Evolutionary conservation across 352 stramenopile genomes (phyloP), one percentile per base, ranked within the genome.

Genomic region (Thalassiosira mediterranea): DNA sequence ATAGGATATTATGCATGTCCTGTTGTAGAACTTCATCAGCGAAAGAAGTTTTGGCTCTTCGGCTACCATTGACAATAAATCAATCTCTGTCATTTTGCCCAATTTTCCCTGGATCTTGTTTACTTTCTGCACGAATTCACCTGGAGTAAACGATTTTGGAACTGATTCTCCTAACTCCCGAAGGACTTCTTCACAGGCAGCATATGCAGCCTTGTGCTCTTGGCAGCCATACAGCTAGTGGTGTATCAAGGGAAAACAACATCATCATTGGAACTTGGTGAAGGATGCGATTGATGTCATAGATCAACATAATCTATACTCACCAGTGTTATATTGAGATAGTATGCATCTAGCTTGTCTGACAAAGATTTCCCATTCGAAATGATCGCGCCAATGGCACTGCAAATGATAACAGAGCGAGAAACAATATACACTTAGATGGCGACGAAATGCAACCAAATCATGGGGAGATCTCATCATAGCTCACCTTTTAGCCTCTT

Each of bases 261-360:
- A n/a, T n/a, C n/a, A n/a, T n/a, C n/a, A n/a, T n/a, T n/a, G n/a
- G n/a, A n/a, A n/a, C n/a, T n/a, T n/a, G n/a, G n/a, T n/a, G n/a
- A n/a, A n/a, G n/a, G n/a, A n/a, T n/a, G n/a, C n/a, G n/a, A n/a
- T n/a, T n/a, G n/a, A n/a, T n/a, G n/a, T n/a, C n/a, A n/a, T n/a
- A n/a, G n/a, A n/a, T n/a, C n/a, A n/a, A n/a, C n/a, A n/a, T n/a
- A n/a, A n/a, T n/a, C n/a, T n/a, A 3, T 5, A 34, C 32, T 54
- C 52, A 66, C 38, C 57, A 66, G 38, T 66, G 57, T 29, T 34
- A 66, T 66, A 19, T 66, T 56, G 19, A 80, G 32, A 46, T 46
- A 49, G 32, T 74, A 80, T 13, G 63, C 56, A 61, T 67, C 54
- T 17, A 80, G 31, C 28, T 71, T 80, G 47, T 68, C 63, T 29